Base-by-base conservation (phyloP, 768 basidiomycete genomes). In the Mycena rosella region DNA sequence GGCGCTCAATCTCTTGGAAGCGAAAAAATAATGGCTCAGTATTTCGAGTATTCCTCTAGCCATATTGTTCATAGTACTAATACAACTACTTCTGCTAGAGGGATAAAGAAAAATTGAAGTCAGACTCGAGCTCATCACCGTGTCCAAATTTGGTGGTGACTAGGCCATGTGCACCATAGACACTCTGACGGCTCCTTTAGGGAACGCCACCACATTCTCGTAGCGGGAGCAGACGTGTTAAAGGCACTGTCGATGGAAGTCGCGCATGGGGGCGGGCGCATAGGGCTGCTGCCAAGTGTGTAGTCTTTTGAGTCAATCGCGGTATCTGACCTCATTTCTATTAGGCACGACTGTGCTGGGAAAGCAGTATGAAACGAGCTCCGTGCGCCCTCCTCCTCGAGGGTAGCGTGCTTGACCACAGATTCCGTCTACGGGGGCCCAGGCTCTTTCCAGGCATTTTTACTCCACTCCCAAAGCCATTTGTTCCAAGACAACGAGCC, bases 341-440 rank as follows among this genome's bases (percentile, higher is more conserved):
- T 17, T 29, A 72, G 70, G 56, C 18, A 24, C 10, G 34, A 65
- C 67, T 17, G 63, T 44, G 1, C 54, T 17, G 70, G 70, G 14
- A 61, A 51, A 44, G 59, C 45, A 17, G 55, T 52, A n/a, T 68
- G 70, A 63, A 72, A 72, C 24, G 32, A 49, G 29, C 18, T 72
- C 20, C 70, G 70, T 26, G 30, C 56, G 11, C 24, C 45, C n/a
- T 26, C 47, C 3, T 22, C n/a, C n/a, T n/a, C n/a, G n/a, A n/a
- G n/a, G n/a, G n/a, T n/a, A n/a, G n/a, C n/a, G n/a, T 34, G 3
- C 44, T 34, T 22, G n/a, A n/a, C n/a, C n/a, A 71, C 70, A 6
- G 67, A 68, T 34, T 36, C 55, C n/a, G 48, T 59, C 7, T 68
- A 72, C 44, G 70, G 70, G n/a, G 70, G 70, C 14, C 70, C 70